Base-by-base conservation (phyloP, 805 yeast species). In the Barnettozyma salicaria region DNA sequence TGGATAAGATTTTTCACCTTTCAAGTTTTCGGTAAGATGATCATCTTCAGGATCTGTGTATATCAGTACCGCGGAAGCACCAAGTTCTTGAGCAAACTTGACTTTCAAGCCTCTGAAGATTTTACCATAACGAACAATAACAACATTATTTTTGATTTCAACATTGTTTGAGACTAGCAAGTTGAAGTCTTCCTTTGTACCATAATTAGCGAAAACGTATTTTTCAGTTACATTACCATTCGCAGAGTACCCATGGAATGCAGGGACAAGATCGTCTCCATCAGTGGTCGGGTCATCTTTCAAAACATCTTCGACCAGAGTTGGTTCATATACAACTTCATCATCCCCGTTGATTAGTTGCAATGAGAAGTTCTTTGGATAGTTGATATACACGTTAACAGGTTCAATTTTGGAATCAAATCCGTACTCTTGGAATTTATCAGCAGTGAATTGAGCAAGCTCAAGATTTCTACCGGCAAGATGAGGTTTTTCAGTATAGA, bases 181-280 rank as follows among this genome's bases (percentile, higher is more conserved):
- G 19, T 68, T 71, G 41, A 72, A 83, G 51, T 83, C 92, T 34
- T 68, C 68, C 36, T 59, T 63, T 4, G 76, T 67, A 39, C 92
- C 92, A 56, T 76, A 80, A 55, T 83, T 80, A 32, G 77, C 86
- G 55, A 73, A 83, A 5, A 83, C 68, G 42, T 69, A 74, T 43
- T 72, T 62, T 2, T 77, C 82, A 5, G 87, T 80, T 30, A 77
- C 84, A 48, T 81, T 80, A 27, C 92, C 94, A 39, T 72, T 68
- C 8, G 84, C 88, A 5, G 85, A 76, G 50, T 80, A 83, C 2
- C 86, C 88, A 53, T 80, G 79, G 63, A 83, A 84, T 0, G 87
- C 78, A 11, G 88, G 89, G 19, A 80, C 69, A 24, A 67, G 57
- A 41, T 68, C 73, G 20, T 64, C 64, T 55, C 58, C 52, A 42